Conservation (phyloP, 768 basidiomycete species). For the Phanerodontia chrysosporium region DNA sequence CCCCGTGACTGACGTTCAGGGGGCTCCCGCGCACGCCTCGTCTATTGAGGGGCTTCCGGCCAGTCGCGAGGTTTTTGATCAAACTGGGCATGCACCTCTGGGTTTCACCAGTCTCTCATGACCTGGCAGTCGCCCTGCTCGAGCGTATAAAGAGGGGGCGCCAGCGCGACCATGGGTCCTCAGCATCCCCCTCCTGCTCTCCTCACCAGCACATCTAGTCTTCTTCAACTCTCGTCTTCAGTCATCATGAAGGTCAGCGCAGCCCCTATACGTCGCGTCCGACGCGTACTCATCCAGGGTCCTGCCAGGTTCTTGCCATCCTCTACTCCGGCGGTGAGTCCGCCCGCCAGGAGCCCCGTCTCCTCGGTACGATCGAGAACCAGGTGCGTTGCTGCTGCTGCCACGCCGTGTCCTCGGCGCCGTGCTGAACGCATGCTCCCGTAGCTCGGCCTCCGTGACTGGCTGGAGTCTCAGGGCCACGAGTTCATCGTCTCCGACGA, state of each 20-base stretch:
- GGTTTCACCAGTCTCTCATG: slow-evolving; percentile 9
- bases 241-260: slow-evolving; percentile 7
- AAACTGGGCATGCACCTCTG: not conserved
- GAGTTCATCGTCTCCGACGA: slow-evolving; percentile 70
- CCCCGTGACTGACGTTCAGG: slow-evolving; percentile 10
- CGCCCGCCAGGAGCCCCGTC: slow-evolving; percentile 62
- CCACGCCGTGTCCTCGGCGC: not conserved
- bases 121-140: not conserved
- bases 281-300: not conserved
- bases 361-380: slow-evolving; percentile 77
- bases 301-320: slow-evolving; percentile 60
- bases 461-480: slow-evolving; percentile 65
- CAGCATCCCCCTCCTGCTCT: not conserved
- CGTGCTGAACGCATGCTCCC: not conserved
- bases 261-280: not conserved
- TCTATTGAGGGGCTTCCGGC: slow-evolving; percentile 5
- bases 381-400: slow-evolving; percentile 41
- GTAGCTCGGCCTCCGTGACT: slow-evolving; percentile 66
- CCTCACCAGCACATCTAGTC: not conserved
- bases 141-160: slow-evolving; percentile 7
- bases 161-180: not conserved
- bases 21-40: slow-evolving; percentile 1
- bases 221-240: not conserved
- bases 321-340: slow-evolving; percentile 63
- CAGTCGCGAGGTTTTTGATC: not conserved